These are phyloP conservation scores for Stephanocyclus meneghinianus DNA, from an alignment of 352 stramenopile genomes.

Conservation along the genomic window DNA sequence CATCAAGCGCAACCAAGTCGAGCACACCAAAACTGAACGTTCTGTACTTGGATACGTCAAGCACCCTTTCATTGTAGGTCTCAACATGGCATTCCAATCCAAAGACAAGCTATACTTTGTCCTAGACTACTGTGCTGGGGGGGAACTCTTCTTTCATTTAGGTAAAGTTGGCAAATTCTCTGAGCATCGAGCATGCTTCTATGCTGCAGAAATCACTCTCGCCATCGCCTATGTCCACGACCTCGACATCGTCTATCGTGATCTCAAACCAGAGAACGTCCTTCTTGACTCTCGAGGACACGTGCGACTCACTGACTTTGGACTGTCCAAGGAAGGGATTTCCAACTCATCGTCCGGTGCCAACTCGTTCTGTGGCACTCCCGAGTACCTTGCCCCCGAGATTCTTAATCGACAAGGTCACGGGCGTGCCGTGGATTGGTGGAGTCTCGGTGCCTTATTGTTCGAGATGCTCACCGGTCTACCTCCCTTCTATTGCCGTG, in stretches of 20 bases:
- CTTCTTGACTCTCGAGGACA: constrained; percentile 94
- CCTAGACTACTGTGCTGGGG: constrained; percentile 96
- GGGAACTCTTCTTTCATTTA: constrained; percentile 85
- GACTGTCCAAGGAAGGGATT: constrained; percentile 97
- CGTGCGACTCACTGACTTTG: constrained; percentile 98
- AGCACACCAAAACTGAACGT: constrained; percentile 98
- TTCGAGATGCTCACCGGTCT: constrained; percentile 85
- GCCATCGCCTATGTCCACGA: constrained; percentile 87
- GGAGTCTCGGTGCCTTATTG: constrained; percentile 88
- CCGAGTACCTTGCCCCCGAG: constrained; percentile 98
- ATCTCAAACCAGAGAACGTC: constrained; percentile 96
- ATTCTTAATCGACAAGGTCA: constrained; percentile 96
- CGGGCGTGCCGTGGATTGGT: constrained; percentile 97
- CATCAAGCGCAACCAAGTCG: constrained; percentile 97
- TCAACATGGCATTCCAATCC: constrained; percentile 96
- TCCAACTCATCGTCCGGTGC: constrained; percentile 91
- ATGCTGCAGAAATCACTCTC: constrained; percentile 95
- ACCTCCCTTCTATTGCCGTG: constrained; percentile 92
- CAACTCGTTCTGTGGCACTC: constrained; percentile 94
- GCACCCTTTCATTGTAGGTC: constrained; percentile 96
- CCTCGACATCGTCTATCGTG: constrained; percentile 93
- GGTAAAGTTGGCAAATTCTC: constrained; percentile 91
- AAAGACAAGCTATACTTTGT: constrained; percentile 97
- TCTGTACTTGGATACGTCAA: constrained; percentile 95
- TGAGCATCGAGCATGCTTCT: constrained; percentile 92